Conservation (phyloP, 305 asterid species). For the Fraxinus sp. region DNA sequence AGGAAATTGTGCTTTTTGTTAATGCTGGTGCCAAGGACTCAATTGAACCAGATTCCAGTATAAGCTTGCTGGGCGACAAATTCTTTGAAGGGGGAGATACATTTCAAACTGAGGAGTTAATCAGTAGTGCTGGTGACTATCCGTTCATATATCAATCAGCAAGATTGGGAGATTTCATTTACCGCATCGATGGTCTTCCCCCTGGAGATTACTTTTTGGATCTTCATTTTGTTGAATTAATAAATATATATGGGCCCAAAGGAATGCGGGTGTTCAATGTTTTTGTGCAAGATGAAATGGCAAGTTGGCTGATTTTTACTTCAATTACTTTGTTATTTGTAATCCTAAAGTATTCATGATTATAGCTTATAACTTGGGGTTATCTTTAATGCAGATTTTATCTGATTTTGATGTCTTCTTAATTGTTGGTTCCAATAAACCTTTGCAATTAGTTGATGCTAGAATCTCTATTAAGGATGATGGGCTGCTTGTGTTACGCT, state of each 20-base stretch:
- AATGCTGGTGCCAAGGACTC: slow-evolving; percentile 70
- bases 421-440: slow-evolving; percentile 84
- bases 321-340: slow-evolving; percentile 5
- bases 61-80: slow-evolving; percentile 56
- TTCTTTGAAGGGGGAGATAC: slow-evolving; percentile 79
- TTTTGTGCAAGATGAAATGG: slow-evolving; percentile 89
- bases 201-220: slow-evolving; percentile 72
- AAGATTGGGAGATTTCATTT: slow-evolving; percentile 71
- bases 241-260: slow-evolving; percentile 78
- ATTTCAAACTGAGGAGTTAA: slow-evolving; percentile 73
- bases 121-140: slow-evolving; percentile 64
- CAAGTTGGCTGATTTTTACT: slow-evolving; percentile 28
- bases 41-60: slow-evolving; percentile 46
- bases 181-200: slow-evolving; percentile 53
- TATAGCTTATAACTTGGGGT: slow-evolving; percentile 20
- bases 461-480: slow-evolving; percentile 64
- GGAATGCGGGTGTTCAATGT: slow-evolving; percentile 87
- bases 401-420: slow-evolving; percentile 84
- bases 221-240: slow-evolving; percentile 90
- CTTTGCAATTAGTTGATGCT: slow-evolving; percentile 73
- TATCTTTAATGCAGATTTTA: slow-evolving; percentile 60
- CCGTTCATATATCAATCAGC: slow-evolving; percentile 77
- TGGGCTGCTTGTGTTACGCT: slow-evolving; percentile 58
- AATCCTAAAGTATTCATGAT: slow-evolving; percentile 10
- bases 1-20: slow-evolving; percentile 64